These are phyloP conservation scores for Pythium folliculosum DNA, from an alignment of 352 stramenopile species.

Conservation along the genomic window DNA sequence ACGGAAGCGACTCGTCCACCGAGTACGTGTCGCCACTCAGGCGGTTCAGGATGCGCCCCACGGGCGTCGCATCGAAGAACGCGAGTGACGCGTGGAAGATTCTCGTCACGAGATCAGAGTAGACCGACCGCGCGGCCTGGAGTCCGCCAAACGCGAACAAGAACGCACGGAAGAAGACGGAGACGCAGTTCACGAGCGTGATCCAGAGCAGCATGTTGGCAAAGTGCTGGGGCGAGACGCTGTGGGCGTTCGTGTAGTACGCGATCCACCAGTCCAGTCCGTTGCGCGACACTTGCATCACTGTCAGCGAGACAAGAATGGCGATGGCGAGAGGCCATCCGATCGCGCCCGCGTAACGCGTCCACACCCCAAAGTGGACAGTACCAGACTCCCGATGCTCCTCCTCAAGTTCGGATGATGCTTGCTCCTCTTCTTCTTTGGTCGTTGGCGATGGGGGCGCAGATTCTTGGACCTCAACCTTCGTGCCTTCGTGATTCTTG, in stretches of 20 bases:
- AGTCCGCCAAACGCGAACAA: constrained; percentile 84
- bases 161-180: constrained; percentile 78
- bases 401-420: constrained; percentile 8
- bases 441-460: not conserved
- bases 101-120: constrained; percentile 48
- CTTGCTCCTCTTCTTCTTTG: not conserved
- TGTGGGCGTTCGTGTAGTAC: constrained; percentile 68
- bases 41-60: constrained; percentile 74
- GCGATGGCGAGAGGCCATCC: constrained; percentile 45
- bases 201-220: constrained; percentile 64
- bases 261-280: constrained; percentile 85
- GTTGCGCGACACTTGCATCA: constrained; percentile 84
- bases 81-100: constrained; percentile 58
- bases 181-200: constrained; percentile 61
- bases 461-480: not conserved
- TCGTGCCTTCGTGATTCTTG: not conserved
- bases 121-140: constrained; percentile 62
- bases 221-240: constrained; percentile 51
- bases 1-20: constrained; percentile 87
- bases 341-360: constrained; percentile 53
- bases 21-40: constrained; percentile 82
- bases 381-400: constrained; percentile 67
- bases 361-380: constrained; percentile 64
- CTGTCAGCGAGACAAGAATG: constrained; percentile 51
- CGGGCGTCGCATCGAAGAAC: constrained; percentile 75